Base-by-base conservation (phyloP, 1,139 yeast genomes). In the Taiozyma sp. region DNA sequence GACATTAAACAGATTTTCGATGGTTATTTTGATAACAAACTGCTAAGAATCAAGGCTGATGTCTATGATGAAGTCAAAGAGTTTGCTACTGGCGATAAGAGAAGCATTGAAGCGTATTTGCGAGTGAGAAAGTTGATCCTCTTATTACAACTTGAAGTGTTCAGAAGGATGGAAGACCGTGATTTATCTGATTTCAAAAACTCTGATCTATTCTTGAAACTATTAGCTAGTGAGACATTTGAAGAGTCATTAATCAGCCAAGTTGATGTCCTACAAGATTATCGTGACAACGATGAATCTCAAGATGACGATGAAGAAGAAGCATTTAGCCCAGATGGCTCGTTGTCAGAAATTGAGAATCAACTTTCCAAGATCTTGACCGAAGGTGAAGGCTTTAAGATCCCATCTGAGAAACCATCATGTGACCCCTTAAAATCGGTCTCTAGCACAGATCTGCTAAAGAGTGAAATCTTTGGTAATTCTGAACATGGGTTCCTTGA, bases 281-380 rank as follows among this genome's bases (percentile, higher is more conserved):
- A 50, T 8, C 45, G 24, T 3, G 49, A 40, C 3, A 54, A 43
- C 43, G 46, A 12, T 6, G 51, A 44, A 39, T 54, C 45, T 4
- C 42, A 49, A 39, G 50, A 36, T 2, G 51, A 36, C 8, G 47
- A 46, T 2, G 43, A 47, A 6, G 53, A 50, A 22, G 14, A 36
- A 7, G 48, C 24, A n/a, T 13, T n/a, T 4, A 42, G 38, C 4
- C 39, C 22, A 9, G 42, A 32, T 13, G 50, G 46, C 5, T 47
- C 56, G 1, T 64, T 82, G 3, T 70, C 72, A 50, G 92, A 90
- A 0, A 86, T 87, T 19, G 91, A 86, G 62, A 83, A 81, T 61
- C 93, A 90, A 1, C 75, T 87, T 54, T 78, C 79, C 24, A 81
- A 83, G 56, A 84, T 87, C 47, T 81, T 84, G 5, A 42, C 51